Conservation (phyloP, 2,329 filamentous ascomycete species). For the Colletotrichum cereale region DNA sequence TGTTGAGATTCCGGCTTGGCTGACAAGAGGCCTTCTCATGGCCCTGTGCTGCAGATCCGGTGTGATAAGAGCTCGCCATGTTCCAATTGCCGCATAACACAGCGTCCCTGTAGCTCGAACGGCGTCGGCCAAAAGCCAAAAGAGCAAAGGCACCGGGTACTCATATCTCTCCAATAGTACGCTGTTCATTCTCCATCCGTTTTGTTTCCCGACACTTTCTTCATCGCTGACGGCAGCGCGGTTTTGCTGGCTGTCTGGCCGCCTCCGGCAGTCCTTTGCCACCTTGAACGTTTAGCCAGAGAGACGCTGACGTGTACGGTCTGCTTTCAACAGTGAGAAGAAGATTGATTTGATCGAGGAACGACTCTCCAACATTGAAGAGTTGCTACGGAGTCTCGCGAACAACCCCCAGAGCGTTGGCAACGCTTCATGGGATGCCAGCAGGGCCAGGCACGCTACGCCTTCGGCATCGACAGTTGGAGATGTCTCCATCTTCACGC, state of each 20-base stretch:
- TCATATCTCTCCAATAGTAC: constrained; percentile 73
- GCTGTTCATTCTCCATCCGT: constrained; percentile 44
- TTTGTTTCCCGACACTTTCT: constrained; percentile 1
- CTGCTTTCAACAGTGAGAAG: constrained; percentile 56
- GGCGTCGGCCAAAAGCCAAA: constrained; percentile 67
- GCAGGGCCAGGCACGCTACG: constrained; percentile 42
- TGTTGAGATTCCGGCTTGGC: constrained; percentile 9
- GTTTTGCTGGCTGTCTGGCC: not conserved
- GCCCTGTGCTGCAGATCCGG: constrained; percentile 60
- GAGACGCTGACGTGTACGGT: not conserved
- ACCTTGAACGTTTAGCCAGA: not conserved
- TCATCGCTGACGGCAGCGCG: not conserved
- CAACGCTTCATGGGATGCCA: constrained; percentile 21
- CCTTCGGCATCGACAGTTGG: constrained; percentile 39
- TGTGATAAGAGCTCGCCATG: constrained; percentile 71
- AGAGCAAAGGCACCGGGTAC: constrained; percentile 66
- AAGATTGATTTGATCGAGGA: constrained; percentile 65
- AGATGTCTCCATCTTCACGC: constrained; percentile 41
- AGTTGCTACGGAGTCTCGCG: constrained; percentile 55
- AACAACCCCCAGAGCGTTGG: constrained; percentile 42
- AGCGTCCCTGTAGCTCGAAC: constrained; percentile 66
- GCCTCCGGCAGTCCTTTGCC: not conserved
- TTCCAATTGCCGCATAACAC: constrained; percentile 68
- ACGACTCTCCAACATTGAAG: constrained; percentile 59
- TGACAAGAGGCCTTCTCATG: constrained; percentile 32